Percentiles rank a stretch among this genome's conserved stretches.
Conservation (phyloP, 805 yeast genomes). For the Starmerella scarabaei region DNA sequence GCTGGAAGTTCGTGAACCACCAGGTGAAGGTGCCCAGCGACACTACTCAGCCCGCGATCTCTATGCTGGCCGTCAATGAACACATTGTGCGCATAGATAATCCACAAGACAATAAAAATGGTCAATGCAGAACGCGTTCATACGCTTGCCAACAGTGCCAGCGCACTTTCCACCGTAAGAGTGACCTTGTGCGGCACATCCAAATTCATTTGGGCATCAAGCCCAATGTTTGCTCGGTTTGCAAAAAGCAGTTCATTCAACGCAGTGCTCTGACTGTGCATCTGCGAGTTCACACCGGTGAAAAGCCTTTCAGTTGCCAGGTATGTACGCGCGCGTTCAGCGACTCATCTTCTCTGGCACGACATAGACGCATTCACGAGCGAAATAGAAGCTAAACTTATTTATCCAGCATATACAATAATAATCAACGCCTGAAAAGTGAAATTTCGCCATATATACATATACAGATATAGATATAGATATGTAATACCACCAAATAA, state of each 20-base stretch:
- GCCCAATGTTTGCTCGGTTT: constrained; percentile 36
- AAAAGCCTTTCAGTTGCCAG: constrained; percentile 52
- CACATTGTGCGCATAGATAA: constrained; percentile 1
- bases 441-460: too few species aligned
- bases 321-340: constrained; percentile 27
- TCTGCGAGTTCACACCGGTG: constrained; percentile 69
- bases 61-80: constrained; percentile 3
- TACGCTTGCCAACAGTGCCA: constrained; percentile 38
- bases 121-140: constrained; percentile 16
- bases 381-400: constrained; percentile 37
- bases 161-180: constrained; percentile 57
- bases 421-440: background rate
- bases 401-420: background rate
- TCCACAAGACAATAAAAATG: too few species aligned
- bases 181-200: constrained; percentile 70
- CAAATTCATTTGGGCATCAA: constrained; percentile 42
- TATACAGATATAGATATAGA: too few species aligned
- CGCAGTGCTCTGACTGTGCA: constrained; percentile 76
- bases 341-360: constrained; percentile 41
- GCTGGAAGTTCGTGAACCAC: constrained; percentile 2
- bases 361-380: constrained; percentile 73
- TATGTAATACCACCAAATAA: too few species aligned
- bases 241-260: constrained; percentile 66
- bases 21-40: background rate
- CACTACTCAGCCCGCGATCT: background rate